Evolutionary conservation across 441 rosid species (phyloP).

Genomic region (Eutrema salsugineum): DNA sequence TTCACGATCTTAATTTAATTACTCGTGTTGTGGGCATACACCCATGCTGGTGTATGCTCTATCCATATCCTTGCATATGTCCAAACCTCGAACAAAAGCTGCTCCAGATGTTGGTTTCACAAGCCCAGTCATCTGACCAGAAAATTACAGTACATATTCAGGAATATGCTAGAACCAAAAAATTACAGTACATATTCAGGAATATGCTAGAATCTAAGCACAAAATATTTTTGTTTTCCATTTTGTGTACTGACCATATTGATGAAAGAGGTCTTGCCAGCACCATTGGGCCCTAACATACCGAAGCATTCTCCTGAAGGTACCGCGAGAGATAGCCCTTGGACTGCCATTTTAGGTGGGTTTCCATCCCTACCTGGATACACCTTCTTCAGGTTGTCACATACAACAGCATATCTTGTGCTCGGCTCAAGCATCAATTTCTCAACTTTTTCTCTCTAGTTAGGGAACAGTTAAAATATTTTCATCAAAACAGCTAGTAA

Average conservation of each 20-base stretch:
- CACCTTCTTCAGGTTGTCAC: slow-evolving; percentile 66
- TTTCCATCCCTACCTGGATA: slow-evolving; percentile 85
- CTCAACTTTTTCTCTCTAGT: slow-evolving; percentile 76
- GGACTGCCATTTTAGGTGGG: slow-evolving; percentile 70
- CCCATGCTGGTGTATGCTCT: slow-evolving; percentile 80
- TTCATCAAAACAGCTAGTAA: slow-evolving; percentile 3
- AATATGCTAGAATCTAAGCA: not conserved
- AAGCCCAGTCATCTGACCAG: slow-evolving; percentile 78
- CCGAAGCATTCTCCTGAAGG: slow-evolving; percentile 93
- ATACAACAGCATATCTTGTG: slow-evolving; percentile 50
- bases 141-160: not conserved
- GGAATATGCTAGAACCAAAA: not conserved
- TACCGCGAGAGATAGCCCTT: slow-evolving; percentile 74
- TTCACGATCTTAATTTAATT: not conserved
- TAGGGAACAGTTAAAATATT: not conserved
- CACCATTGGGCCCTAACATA: slow-evolving; percentile 92
- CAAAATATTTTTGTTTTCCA: not conserved
- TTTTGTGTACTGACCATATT: slow-evolving; percentile 53
- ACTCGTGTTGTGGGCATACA: slow-evolving; percentile 96
- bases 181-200: not conserved
- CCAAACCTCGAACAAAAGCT: slow-evolving; percentile 67
- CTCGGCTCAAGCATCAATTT: slow-evolving; percentile 54
- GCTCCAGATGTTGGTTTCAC: slow-evolving; percentile 73
- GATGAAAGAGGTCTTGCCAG: slow-evolving; percentile 89
- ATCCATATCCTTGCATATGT: slow-evolving; percentile 63